phyloP scores from a whole-genome alignment of 2,329 filamentous ascomycete species.

The Decorospora gaudefroyi region DNA sequence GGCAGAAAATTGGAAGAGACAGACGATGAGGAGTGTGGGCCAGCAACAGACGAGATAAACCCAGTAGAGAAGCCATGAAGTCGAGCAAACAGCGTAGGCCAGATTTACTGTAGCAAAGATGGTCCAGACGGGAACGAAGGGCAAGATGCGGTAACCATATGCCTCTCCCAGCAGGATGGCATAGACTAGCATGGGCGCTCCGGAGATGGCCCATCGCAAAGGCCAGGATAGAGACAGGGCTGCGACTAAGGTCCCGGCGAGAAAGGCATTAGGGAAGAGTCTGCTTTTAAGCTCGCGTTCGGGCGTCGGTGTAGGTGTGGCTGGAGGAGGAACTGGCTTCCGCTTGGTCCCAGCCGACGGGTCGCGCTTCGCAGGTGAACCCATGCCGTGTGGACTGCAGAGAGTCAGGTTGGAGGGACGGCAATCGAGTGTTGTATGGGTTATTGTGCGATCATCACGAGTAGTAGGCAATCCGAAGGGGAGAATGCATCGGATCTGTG shows the following conservation, averaged over 20 bases:
- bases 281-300: slow-evolving; percentile 20
- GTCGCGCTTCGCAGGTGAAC: slow-evolving; percentile 12
- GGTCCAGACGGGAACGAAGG: slow-evolving; percentile 54
- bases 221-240: slow-evolving; percentile 24
- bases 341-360: slow-evolving; percentile 13
- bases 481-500: slow-evolving; percentile 8
- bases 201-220: slow-evolving; percentile 50
- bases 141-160: slow-evolving; percentile 49
- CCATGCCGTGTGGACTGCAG: slow-evolving; percentile 12
- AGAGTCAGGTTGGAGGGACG: background rate
- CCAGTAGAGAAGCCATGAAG: slow-evolving; percentile 58
- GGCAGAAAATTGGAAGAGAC: slow-evolving; percentile 54
- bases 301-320: slow-evolving; percentile 7
- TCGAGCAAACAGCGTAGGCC: slow-evolving; percentile 54
- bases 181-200: slow-evolving; percentile 48
- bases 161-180: slow-evolving; percentile 45
- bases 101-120: slow-evolving; percentile 55
- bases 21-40: slow-evolving; percentile 50
- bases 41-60: slow-evolving; percentile 52
- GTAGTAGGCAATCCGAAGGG: background rate
- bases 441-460: too few species aligned
- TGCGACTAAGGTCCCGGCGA: slow-evolving; percentile 14
- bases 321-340: slow-evolving; percentile 18
- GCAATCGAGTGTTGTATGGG: too few species aligned
- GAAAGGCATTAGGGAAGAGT: slow-evolving; percentile 21